phyloP scores from a whole-genome alignment of 768 basidiomycete species.

The Albatrellus ellisii region DNA sequence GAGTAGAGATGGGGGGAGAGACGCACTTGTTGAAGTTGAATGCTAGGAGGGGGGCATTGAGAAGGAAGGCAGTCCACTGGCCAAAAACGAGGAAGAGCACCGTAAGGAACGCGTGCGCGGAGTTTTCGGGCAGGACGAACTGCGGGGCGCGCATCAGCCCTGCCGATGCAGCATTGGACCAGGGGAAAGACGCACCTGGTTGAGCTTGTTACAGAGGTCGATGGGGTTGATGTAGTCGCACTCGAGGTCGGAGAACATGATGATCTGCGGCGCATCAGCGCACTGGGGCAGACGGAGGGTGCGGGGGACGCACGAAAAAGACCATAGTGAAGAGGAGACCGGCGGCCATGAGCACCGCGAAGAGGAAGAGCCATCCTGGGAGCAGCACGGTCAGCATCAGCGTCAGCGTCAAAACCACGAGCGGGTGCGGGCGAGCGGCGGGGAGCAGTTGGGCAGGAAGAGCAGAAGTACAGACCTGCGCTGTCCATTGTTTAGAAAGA shows the following conservation, averaged over 20 bases:
- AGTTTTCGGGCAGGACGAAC: conserved; percentile 97
- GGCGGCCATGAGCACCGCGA: conserved; percentile 91
- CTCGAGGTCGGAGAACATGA: conserved; percentile 99
- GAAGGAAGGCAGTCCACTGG: conserved; percentile 87
- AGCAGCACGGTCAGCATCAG: too few species aligned
- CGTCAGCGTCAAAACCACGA: too few species aligned
- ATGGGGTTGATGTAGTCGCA: conserved; percentile 99
- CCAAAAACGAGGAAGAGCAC: conserved; percentile 86
- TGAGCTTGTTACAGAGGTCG: conserved; percentile 99
- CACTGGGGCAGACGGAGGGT: background rate
- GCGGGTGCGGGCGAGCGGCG: too few species aligned
- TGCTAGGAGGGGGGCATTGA: conserved; percentile 80
- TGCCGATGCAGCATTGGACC: background rate
- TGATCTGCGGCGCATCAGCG: conserved; percentile 53
- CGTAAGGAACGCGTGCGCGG: conserved; percentile 85
- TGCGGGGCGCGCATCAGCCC: conserved; percentile 20
- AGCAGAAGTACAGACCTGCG: too few species aligned
- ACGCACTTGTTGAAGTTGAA: conserved; percentile 93
- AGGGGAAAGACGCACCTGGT: conserved; percentile 49
- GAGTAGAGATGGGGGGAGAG: background rate
- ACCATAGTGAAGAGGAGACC: conserved; percentile 97
- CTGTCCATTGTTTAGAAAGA: too few species aligned
- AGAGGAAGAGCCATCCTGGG: conserved; percentile 92
- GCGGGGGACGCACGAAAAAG: conserved; percentile 76
- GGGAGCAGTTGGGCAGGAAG: too few species aligned